phyloP scores from a whole-genome alignment of 495 filamentous ascomycete genomes.

The Xylaria castorea region DNA sequence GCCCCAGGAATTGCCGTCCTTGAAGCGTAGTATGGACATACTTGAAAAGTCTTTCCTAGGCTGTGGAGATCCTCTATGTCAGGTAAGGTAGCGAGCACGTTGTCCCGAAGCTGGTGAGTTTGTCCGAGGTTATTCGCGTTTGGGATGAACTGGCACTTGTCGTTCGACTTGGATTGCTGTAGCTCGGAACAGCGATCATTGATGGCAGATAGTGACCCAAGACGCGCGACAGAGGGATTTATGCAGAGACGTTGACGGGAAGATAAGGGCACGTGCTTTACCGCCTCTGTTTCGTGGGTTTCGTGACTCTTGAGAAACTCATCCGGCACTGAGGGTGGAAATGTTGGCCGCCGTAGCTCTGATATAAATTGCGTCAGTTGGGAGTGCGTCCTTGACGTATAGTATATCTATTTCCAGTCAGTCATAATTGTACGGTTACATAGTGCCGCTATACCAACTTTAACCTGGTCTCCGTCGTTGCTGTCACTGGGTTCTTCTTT shows the following conservation, averaged over 20 bases:
- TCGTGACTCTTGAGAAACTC: slow-evolving; percentile 41
- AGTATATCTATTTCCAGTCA: slow-evolving; percentile 69
- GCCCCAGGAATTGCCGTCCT: slow-evolving; percentile 79
- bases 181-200: slow-evolving; percentile 95
- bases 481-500: slow-evolving; percentile 57
- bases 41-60: slow-evolving; percentile 77
- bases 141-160: slow-evolving; percentile 80
- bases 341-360: slow-evolving; percentile 80
- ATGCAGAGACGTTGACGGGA: slow-evolving; percentile 95
- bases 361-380: slow-evolving; percentile 93
- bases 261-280: slow-evolving; percentile 88
- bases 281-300: slow-evolving; percentile 46
- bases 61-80: slow-evolving; percentile 91
- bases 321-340: slow-evolving; percentile 64
- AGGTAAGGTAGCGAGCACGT: slow-evolving; percentile 79
- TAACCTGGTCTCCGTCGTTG: slow-evolving; percentile 65
- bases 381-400: slow-evolving; percentile 93
- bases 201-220: slow-evolving; percentile 80
- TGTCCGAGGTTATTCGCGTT: slow-evolving; percentile 73
- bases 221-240: slow-evolving; percentile 76
- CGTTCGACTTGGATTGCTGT: slow-evolving; percentile 74
- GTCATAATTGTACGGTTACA: not conserved
- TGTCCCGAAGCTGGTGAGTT: slow-evolving; percentile 85
- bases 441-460: slow-evolving; percentile 49
- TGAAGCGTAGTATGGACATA: slow-evolving; percentile 97